Evolutionary conservation across 768 basidiomycete genomes (phyloP), one percentile per base, ranked within the genome.

Genomic region (Leccinum imitatum): DNA sequence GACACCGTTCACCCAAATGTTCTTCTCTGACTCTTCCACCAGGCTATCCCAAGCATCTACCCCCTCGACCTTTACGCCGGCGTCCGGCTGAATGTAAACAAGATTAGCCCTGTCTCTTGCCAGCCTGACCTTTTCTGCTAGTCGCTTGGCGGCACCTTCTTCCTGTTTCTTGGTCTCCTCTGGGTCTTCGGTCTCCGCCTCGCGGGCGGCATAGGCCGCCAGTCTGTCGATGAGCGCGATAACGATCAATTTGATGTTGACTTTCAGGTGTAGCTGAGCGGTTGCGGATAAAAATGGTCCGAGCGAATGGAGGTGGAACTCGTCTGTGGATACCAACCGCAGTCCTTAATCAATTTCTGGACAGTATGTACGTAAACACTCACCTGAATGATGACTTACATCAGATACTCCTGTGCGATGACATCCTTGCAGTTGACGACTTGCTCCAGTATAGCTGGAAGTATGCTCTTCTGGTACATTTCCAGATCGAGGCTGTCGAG

Each of bases 181-280:
- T 0, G 95, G 94, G 65, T 93, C 89, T 71, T 98, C 97, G 66
- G 78, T 96, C 79, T 99, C 97, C 0, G 97, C 95, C 75, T 99
- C 97, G 2, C 96, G 85, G 1, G 97, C 96, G 50, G 97, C 97
- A 69, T 95, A 98, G 1, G 94, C 87, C 0, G 97, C 97, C 13
- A 99, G 80, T 14, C 96, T 86, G 76, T 99, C 97, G 66, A 99
- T 97, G 30, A 99, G 82, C 0, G 96, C 93, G 53, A 99, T 99
- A 57, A 98, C 97, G 65, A 99, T 98, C 63, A 90, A 84, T 76
- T 99, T 98, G 78, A 98, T 98, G 76, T 97, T 97, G 68, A 98
- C 97, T 71, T 96, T 93, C 53, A 95, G 95, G 71, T 99, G 97
- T 3, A 98, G 83, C 65, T 95, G 94, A 0, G 97, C 95, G 0